Conservation (phyloP, 2,329 filamentous ascomycete genomes). For the Colletotrichum musae region DNA sequence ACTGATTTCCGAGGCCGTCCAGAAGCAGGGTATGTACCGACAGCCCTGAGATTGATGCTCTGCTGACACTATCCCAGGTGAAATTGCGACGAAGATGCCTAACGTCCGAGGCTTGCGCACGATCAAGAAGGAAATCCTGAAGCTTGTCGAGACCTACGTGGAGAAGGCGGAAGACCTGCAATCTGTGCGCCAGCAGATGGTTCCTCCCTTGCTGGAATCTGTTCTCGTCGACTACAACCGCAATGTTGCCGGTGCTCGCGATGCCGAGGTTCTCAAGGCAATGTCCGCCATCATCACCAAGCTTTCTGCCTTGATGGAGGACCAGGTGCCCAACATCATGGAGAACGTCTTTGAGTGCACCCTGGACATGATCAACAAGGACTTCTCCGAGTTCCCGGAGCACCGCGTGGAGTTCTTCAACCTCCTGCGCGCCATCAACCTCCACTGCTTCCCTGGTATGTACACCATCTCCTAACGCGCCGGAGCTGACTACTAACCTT, state of each 20-base stretch:
- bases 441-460: conserved; percentile 91
- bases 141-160: conserved; percentile 97
- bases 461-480: conserved; percentile 3
- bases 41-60: neutral
- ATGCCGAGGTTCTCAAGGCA: conserved; percentile 95
- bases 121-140: conserved; percentile 99
- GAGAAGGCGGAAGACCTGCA: conserved; percentile 97
- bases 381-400: conserved; percentile 99
- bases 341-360: conserved; percentile 99
- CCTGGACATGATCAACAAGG: conserved; percentile 99
- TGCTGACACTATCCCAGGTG: conserved; percentile 66
- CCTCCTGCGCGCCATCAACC: conserved; percentile 92
- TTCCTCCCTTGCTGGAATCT: conserved; percentile 94
- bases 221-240: conserved; percentile 97
- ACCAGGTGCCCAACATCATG: conserved; percentile 97
- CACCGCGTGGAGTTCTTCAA: conserved; percentile 99
- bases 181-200: conserved; percentile 93
- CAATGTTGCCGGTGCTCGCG: conserved; percentile 94
- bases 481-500: conserved; percentile 27
- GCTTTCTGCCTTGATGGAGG: conserved; percentile 96
- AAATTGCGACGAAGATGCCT: conserved; percentile 96
- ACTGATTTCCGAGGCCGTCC: conserved; percentile 92
- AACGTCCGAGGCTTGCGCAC: conserved; percentile 95
- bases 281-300: conserved; percentile 99
- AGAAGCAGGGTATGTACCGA: conserved; percentile 38